These are phyloP conservation scores for Cyberlindnera amylophila DNA, from an alignment of 805 yeast species.

Conservation along the genomic window DNA sequence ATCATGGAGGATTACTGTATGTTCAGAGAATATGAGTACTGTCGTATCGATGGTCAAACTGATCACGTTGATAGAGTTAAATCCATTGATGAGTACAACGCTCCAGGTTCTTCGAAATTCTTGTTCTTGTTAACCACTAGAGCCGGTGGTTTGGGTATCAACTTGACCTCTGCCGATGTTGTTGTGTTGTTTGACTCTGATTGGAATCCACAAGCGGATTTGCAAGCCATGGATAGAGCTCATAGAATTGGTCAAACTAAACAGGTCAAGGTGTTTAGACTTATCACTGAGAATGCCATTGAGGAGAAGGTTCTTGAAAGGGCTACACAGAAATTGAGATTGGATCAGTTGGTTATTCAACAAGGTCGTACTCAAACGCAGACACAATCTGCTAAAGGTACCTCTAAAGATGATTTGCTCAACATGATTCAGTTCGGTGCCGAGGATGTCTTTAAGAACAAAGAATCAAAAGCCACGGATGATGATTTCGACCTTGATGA, in stretches of 20 bases:
- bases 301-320: slow-evolving; percentile 80
- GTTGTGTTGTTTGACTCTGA: slow-evolving; percentile 77
- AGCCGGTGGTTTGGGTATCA: slow-evolving; percentile 89
- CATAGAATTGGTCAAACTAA: slow-evolving; percentile 86
- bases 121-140: slow-evolving; percentile 76
- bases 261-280: slow-evolving; percentile 75
- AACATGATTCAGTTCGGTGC: slow-evolving; percentile 87
- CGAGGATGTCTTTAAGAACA: slow-evolving; percentile 46
- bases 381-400: slow-evolving; percentile 27
- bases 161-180: slow-evolving; percentile 74
- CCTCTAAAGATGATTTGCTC: slow-evolving; percentile 66
- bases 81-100: slow-evolving; percentile 76
- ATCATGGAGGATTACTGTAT: slow-evolving; percentile 75
- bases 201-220: slow-evolving; percentile 89
- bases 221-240: slow-evolving; percentile 88
- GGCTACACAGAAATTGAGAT: slow-evolving; percentile 73
- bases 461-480: slow-evolving; percentile 24
- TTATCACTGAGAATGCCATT: slow-evolving; percentile 77
- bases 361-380: slow-evolving; percentile 50
- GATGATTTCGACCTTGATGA: slow-evolving; percentile 59
- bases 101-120: slow-evolving; percentile 69
- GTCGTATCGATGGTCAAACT: slow-evolving; percentile 82
- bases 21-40: slow-evolving; percentile 65
- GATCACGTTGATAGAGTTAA: slow-evolving; percentile 72
- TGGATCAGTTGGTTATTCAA: slow-evolving; percentile 80